Evolutionary conservation across 2,329 filamentous ascomycete species (phyloP), one percentile per base, ranked within the genome.

Genomic region (Fusarium foetens): DNA sequence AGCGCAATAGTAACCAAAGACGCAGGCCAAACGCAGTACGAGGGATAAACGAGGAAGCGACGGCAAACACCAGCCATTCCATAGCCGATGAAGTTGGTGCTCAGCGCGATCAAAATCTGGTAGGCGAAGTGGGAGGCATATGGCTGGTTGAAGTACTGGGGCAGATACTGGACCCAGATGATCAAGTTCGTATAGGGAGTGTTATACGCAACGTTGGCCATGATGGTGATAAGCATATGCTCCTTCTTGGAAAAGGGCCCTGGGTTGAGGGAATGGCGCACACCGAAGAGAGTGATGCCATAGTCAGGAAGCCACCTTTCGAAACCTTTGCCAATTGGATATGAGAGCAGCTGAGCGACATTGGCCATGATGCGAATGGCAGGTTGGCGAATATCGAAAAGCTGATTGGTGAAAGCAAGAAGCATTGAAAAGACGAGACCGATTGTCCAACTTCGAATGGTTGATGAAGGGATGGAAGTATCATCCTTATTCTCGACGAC

Each of bases 181-280:
- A 88, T 87, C 74, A 86, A 83, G 78, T 86, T 86, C 6, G 87
- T 88, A 74, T 88, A 89, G 0, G 86, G 86, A 7, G 83, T 82
- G 66, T 84, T 84, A 78, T 84, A 86, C 17, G 85, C 84, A 17
- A 87, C 86, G 76, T 91, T 91, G 60, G 90, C 88, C 86, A 89
- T 89, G 77, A 89, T 87, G 65, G 86, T 86, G 70, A 90, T 87
- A 43, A 90, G 82, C 83, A 88, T 88, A 75, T 90, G 88, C 77
- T 90, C 88, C 79, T 90, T 90, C 74, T 85, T 86, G 59, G 85
- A 86, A 75, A 90, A 90, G 4, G 84, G 85, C 0, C 87, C 87
- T 0, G 88, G 87, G 73, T 89, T 89, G 19, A 89, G 81, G 9
- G 82, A 84, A 75, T 87, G 85, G 25, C 83, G 81, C 27, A 82